phyloP scores from a whole-genome alignment of 768 basidiomycete genomes.

The Tricholoma furcatifolium region DNA sequence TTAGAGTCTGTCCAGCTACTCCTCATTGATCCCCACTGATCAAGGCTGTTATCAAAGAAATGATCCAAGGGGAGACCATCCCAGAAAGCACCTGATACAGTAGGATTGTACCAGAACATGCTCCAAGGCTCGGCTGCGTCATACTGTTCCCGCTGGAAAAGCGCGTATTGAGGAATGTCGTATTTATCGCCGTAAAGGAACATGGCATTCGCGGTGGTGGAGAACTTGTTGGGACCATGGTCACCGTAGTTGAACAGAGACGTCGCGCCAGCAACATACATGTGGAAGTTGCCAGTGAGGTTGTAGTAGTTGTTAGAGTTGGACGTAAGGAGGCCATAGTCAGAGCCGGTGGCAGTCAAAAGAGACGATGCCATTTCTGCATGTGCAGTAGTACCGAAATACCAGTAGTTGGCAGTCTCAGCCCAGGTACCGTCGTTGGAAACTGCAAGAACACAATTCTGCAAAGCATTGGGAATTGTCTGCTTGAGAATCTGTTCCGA shows the following conservation, averaged over 20 bases:
- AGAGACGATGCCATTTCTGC: conserved; percentile 88
- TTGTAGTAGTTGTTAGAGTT: conserved; percentile 70
- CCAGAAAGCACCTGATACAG: conserved; percentile 89
- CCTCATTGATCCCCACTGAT: conserved; percentile 91
- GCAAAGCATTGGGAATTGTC: conserved; percentile 71
- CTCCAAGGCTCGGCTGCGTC: conserved; percentile 86
- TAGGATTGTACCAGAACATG: conserved; percentile 93
- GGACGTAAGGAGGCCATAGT: conserved; percentile 65
- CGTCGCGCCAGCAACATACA: conserved; percentile 81
- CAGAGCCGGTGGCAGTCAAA: conserved; percentile 80
- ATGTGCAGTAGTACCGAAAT: conserved; percentile 88
- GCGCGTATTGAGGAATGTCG: conserved; percentile 68
- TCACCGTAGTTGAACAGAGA: conserved; percentile 84
- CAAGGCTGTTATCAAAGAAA: conserved; percentile 68
- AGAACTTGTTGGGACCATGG: conserved; percentile 93
- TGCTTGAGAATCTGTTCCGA: conserved; percentile 64
- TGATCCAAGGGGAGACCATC: conserved; percentile 78
- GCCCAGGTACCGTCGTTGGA: conserved; percentile 84
- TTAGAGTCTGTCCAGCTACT: conserved; percentile 88
- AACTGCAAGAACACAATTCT: conserved; percentile 68
- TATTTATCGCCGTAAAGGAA: conserved; percentile 73
- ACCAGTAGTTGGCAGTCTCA: conserved; percentile 95
- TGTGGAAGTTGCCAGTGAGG: conserved; percentile 81
- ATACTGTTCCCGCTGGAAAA: conserved; percentile 88
- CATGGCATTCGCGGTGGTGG: conserved; percentile 88